These are phyloP conservation scores for Sonneratia caseolaris DNA, from an alignment of 345 rosid genomes.

Conservation along the genomic window DNA sequence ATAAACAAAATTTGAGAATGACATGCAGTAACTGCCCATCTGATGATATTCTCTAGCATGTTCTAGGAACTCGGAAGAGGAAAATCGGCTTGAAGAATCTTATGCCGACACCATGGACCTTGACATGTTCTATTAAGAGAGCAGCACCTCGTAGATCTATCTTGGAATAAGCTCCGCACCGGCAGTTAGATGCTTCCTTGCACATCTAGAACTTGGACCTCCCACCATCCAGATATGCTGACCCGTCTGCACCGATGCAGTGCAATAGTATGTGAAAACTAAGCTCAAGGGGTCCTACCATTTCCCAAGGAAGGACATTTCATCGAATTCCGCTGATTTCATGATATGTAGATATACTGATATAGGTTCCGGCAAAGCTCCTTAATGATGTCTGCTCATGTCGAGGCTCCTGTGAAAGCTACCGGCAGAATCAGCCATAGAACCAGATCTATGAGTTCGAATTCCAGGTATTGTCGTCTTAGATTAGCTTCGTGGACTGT, in stretches of 20 bases:
- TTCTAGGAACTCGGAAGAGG: neutral
- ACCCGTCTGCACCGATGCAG: constrained; percentile 49
- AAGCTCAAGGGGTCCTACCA: neutral
- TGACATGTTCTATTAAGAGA: constrained; percentile 32
- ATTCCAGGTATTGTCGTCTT: neutral
- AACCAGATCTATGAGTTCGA: constrained; percentile 46
- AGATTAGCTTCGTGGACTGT: neutral
- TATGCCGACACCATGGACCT: constrained; percentile 32
- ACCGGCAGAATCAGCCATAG: constrained; percentile 76
- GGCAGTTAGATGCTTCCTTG: constrained; percentile 62
- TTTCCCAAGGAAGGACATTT: too few relatives aligned
- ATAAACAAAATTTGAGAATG: neutral
- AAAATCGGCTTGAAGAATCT: neutral
- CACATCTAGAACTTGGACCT: constrained; percentile 65
- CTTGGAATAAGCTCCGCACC: too few relatives aligned
- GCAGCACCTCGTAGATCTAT: too few relatives aligned
- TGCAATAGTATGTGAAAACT: neutral
- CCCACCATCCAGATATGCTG: constrained; percentile 78
- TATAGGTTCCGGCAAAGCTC: constrained; percentile 75
- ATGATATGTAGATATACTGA: constrained; percentile 23
- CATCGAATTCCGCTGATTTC: too few relatives aligned
- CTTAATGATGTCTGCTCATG: constrained; percentile 70
- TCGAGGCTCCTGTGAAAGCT: constrained; percentile 85
- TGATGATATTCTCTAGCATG: too few relatives aligned
- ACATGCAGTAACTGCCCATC: neutral